Evolutionary conservation across 352 stramenopile species (phyloP).

Genomic region (Phytophthora ohioensis): DNA sequence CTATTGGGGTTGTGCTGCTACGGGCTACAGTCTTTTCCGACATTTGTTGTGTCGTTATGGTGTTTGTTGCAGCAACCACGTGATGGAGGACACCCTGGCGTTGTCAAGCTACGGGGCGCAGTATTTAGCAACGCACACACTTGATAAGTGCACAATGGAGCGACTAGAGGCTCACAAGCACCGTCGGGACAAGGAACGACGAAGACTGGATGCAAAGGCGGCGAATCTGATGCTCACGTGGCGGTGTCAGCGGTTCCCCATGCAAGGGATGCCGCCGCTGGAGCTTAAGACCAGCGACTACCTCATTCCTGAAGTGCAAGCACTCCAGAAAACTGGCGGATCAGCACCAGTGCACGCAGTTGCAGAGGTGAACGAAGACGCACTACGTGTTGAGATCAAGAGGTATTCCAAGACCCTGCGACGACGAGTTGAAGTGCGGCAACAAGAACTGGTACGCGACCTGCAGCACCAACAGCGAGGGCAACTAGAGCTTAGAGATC

Average conservation of each 20-base stretch:
- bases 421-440: constrained; percentile 44
- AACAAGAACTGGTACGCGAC: constrained; percentile 45
- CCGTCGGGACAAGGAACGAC: constrained; percentile 19
- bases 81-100: constrained; percentile 60
- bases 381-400: constrained; percentile 51
- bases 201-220: constrained; percentile 32
- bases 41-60: not conserved
- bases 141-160: constrained; percentile 18
- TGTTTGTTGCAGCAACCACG: constrained; percentile 20
- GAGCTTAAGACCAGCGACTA: constrained; percentile 47
- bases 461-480: constrained; percentile 45
- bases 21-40: too few relatives aligned
- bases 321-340: constrained; percentile 25
- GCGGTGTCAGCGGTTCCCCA: constrained; percentile 60
- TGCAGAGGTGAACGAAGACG: constrained; percentile 45
- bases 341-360: constrained; percentile 12
- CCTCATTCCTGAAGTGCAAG: constrained; percentile 50
- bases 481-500: constrained; percentile 49
- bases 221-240: constrained; percentile 43
- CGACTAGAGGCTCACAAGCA: constrained; percentile 21
- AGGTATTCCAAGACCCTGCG: constrained; percentile 51
- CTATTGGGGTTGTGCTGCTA: not conserved
- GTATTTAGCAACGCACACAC: constrained; percentile 42
- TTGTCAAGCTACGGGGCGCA: constrained; percentile 54
- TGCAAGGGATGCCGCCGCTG: constrained; percentile 50